phyloP scores from a whole-genome alignment of 208 protist genomes.

The Acanthamoeba culbertsoni region DNA sequence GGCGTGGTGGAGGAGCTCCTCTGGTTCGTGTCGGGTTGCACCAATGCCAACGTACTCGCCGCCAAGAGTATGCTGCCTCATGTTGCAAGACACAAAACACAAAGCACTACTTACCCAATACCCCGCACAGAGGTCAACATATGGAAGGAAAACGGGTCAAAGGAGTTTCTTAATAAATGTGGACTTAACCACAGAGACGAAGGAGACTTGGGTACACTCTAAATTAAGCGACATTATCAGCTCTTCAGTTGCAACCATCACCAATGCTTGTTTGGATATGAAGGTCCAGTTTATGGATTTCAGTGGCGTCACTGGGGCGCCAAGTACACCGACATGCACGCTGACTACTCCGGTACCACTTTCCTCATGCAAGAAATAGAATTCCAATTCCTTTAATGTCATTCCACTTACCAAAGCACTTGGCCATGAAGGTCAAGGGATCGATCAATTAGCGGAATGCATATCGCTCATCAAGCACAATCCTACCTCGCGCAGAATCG shows the following conservation, averaged over 20 bases:
- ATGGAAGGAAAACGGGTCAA: constrained; percentile 97
- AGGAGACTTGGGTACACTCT: constrained; percentile 88
- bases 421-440: constrained; percentile 84
- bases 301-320: constrained; percentile 98
- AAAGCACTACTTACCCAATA: background rate
- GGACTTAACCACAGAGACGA: constrained; percentile 91
- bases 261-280: background rate
- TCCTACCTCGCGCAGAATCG: constrained; percentile 93
- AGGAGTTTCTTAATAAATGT: constrained; percentile 94
- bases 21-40: constrained; percentile 97
- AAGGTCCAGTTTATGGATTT: constrained; percentile 98
- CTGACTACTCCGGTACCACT: constrained; percentile 72
- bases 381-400: background rate
- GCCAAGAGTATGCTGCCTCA: constrained; percentile 82
- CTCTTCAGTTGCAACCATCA: background rate
- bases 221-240: background rate
- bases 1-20: constrained; percentile 97
- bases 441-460: constrained; percentile 95
- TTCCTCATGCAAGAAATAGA: background rate
- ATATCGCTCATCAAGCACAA: constrained; percentile 92
- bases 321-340: constrained; percentile 89
- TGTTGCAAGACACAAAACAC: background rate
- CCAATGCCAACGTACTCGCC: constrained; percentile 90
- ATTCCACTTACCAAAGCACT: too few species aligned
- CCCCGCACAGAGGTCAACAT: constrained; percentile 87